Base-by-base conservation (phyloP, 768 basidiomycete species). In the Pisolithus microcarpus region DNA sequence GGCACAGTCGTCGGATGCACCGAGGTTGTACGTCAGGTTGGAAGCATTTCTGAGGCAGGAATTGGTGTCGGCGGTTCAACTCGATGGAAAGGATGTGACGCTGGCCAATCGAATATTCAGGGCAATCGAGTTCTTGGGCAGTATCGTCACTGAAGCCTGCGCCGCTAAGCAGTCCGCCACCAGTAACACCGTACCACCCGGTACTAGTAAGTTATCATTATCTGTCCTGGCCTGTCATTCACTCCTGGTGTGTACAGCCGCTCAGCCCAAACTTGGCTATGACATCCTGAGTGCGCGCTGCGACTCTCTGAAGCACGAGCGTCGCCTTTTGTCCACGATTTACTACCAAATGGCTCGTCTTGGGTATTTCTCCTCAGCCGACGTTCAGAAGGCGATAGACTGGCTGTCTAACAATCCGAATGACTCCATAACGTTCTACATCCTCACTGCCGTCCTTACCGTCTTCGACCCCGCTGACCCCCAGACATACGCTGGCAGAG, bases 261-360 rank as follows among this genome's bases (percentile, higher is more conserved):
- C 58, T 21, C 67, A 65, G 47, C 72, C 77, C 5, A 65, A 72
- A 2, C 68, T 92, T 40, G 86, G 87, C 7, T 75, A 74, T 43
- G 84, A 87, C 53, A 73, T 89, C 52, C 72, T 86, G 1, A 78
- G 74, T 44, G 79, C 84, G 37, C 80, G 87, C 30, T 78, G 80
- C 57, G 82, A 87, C 34, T 87, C 85, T 0, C 72, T 93, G 46
- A 80, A 78, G 60, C 82, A 83, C 48, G 88, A 92, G 60, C 76
- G 89, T 54, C 77, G 85, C 10, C 72, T 75, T 45, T 75, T 92
- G 4, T 80, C 81, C 18, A 73, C 75, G n/a, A 73, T 79, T 13
- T 73, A 89, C 34, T 81, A 76, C 63, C 70, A 79, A 23, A 70
- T 91, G 49, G 76, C 81, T 18, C 77, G 83, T 26, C 68, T 84